These are phyloP conservation scores for Cinchona pubescens DNA, from an alignment of 257 asterid species.

Conservation along the genomic window DNA sequence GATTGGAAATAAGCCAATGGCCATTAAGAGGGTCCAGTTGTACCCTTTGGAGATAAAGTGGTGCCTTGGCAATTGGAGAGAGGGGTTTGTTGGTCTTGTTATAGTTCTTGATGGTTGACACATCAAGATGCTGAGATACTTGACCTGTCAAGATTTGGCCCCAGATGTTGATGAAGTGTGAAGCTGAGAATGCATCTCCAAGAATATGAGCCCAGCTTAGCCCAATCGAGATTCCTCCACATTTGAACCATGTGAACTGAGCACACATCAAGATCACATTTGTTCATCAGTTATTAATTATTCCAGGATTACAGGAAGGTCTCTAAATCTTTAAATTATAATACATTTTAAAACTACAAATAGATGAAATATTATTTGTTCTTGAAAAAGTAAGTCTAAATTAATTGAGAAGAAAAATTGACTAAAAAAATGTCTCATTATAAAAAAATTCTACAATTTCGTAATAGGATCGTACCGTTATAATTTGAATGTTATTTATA, in stretches of 20 bases:
- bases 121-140: background rate
- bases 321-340: too few relatives aligned
- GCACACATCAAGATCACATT: background rate
- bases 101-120: background rate
- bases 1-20: slow-evolving; percentile 47
- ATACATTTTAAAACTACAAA: too few relatives aligned
- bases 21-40: slow-evolving; percentile 42
- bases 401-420: too few relatives aligned
- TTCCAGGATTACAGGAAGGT: background rate
- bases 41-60: slow-evolving; percentile 41
- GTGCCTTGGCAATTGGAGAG: slow-evolving; percentile 18
- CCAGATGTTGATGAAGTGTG: slow-evolving; percentile 52
- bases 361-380: too few relatives aligned
- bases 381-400: too few relatives aligned
- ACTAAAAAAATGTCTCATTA: too few relatives aligned
- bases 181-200: slow-evolving; percentile 74
- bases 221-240: slow-evolving; percentile 79
- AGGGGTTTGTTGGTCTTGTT: background rate
- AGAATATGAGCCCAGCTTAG: slow-evolving; percentile 72
- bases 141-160: slow-evolving; percentile 36
- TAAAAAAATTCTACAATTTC: too few relatives aligned
- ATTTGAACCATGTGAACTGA: slow-evolving; percentile 65
- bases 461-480: too few relatives aligned
- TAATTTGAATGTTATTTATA: too few relatives aligned
- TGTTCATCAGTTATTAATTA: background rate